These are phyloP conservation scores for Oryza glaberrima DNA, from an alignment of 176 grass and related monocot species.

Conservation along the genomic window DNA sequence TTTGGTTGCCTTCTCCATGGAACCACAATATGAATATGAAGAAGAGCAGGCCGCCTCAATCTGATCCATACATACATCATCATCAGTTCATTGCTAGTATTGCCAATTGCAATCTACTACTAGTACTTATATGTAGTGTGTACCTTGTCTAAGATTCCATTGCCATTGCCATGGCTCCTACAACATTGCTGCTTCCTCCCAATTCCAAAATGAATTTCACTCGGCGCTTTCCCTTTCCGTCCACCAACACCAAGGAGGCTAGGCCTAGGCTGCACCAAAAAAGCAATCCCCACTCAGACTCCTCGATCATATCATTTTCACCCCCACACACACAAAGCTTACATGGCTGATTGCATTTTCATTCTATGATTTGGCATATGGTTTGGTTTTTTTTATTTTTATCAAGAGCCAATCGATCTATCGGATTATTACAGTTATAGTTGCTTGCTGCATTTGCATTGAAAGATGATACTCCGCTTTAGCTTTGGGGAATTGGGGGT, in stretches of 20 bases:
- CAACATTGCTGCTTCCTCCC: background rate
- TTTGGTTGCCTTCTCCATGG: conserved; percentile 64
- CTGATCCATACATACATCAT: background rate
- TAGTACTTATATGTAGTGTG: no score
- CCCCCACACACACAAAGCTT: no score
- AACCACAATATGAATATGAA: background rate
- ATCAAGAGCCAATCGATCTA: background rate
- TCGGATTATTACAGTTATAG: background rate
- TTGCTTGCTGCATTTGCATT: background rate
- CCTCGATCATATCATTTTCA: no score
- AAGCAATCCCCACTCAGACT: background rate
- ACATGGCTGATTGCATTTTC: no score
- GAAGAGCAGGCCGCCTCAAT: conserved; percentile 16
- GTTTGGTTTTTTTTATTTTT: background rate
- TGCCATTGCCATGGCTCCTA: conserved; percentile 12
- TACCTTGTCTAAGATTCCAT: conserved; percentile 41
- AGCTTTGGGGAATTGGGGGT: background rate
- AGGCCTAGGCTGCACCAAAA: conserved; percentile 18
- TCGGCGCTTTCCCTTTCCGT: conserved; percentile 8
- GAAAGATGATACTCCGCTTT: background rate
- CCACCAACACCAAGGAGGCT: background rate
- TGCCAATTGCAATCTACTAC: no score
- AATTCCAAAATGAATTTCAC: background rate
- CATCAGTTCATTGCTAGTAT: no score
- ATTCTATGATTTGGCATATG: no score